Percentiles rank a stretch among this genome's conserved stretches.
Conservation (phyloP, 768 basidiomycete species). For the Coprinellus micaceus region DNA sequence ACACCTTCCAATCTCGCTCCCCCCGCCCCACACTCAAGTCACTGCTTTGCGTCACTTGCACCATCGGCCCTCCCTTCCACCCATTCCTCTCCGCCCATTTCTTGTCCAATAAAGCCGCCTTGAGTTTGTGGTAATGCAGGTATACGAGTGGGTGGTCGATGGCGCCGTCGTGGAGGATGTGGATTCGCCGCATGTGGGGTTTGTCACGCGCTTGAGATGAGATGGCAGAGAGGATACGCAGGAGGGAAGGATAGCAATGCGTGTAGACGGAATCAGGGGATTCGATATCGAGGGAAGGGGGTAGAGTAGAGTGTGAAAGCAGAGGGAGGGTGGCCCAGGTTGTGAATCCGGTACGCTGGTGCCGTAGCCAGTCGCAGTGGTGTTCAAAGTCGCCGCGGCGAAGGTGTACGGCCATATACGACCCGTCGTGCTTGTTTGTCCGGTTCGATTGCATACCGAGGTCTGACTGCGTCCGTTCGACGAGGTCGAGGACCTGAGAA, state of each 20-base stretch:
- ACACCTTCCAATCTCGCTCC: conserved; percentile 41
- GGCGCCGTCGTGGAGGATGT: conserved; percentile 45
- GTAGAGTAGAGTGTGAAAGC: conserved; percentile 26
- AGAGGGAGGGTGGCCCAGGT: conserved; percentile 47
- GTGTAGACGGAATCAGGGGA: conserved; percentile 35
- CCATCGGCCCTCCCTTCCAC: conserved; percentile 42
- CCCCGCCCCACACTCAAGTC: conserved; percentile 34
- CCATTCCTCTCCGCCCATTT: conserved; percentile 30
- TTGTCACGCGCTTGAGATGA: conserved; percentile 29
- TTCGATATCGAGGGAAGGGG: conserved; percentile 32
- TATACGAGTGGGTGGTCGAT: conserved; percentile 45
- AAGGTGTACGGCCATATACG: conserved; percentile 46
- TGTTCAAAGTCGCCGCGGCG: conserved; percentile 44
- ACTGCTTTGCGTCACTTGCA: conserved; percentile 37
- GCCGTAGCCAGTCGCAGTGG: conserved; percentile 37
- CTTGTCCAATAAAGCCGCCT: conserved; percentile 31
- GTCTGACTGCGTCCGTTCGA: conserved; percentile 30
- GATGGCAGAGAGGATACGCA: conserved; percentile 39
- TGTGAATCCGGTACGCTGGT: conserved; percentile 36
- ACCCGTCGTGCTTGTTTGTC: conserved; percentile 24
- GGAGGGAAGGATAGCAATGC: conserved; percentile 42
- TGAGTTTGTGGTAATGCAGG: conserved; percentile 38
- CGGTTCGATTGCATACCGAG: conserved; percentile 29
- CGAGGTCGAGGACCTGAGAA: conserved; percentile 28
- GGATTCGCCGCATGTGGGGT: conserved; percentile 36